Percentiles rank a stretch among this genome's conserved stretches.
Evolutionary conservation across 208 protist genomes (phyloP).

Genomic region (Leishmania amazonensis): DNA sequence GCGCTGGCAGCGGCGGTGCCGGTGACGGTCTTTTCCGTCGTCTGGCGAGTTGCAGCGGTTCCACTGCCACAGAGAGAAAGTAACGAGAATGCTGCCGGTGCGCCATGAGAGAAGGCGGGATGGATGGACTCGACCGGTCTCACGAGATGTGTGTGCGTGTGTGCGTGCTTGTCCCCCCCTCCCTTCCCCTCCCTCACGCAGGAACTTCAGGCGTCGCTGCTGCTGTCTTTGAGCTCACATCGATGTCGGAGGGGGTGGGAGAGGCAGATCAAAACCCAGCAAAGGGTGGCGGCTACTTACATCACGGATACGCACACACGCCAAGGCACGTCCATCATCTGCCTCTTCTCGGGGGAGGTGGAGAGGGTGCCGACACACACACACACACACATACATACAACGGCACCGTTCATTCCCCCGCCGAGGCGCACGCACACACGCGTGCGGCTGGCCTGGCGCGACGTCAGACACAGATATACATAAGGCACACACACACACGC

Average conservation of each 20-base stretch:
- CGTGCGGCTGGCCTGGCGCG: not conserved
- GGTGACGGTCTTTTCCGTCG: not conserved
- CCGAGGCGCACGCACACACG: no score
- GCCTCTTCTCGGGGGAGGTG: not conserved
- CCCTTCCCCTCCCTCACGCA: not conserved
- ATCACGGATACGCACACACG: not conserved
- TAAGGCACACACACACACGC: not conserved
- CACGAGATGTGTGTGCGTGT: not conserved
- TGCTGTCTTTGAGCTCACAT: not conserved
- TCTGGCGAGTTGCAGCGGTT: not conserved
- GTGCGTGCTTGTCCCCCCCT: no score
- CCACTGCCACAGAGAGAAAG: not conserved
- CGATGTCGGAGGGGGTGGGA: not conserved
- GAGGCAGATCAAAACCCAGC: not conserved
- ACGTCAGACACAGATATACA: not conserved
- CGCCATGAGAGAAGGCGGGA: not conserved
- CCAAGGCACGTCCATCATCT: not conserved
- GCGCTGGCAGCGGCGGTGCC: not conserved
- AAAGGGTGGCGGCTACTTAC: not conserved
- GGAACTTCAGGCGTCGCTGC: not conserved
- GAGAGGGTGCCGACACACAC: no score
- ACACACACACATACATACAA: not conserved
- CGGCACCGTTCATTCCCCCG: not conserved
- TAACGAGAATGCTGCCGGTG: not conserved
- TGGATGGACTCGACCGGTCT: not conserved